phyloP scores from a whole-genome alignment of 2,329 filamentous ascomycete species.

The Celoporthe dispersa region DNA sequence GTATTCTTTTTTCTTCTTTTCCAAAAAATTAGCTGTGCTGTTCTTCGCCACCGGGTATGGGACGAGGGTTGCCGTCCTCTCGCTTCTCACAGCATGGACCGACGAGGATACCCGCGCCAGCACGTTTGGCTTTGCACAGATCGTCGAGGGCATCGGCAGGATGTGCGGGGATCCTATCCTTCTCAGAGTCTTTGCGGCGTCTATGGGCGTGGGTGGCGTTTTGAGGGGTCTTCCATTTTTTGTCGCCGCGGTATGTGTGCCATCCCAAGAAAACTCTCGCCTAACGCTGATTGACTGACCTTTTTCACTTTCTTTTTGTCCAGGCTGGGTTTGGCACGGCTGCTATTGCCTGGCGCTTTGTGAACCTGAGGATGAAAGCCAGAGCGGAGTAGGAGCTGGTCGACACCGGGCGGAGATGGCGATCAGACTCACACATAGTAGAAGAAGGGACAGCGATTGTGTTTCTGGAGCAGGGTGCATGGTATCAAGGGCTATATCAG shows the following conservation, averaged over 20 bases:
- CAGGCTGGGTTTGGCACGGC: slow-evolving; percentile 22
- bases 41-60: slow-evolving; percentile 28
- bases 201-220: slow-evolving; percentile 20
- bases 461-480: neutral
- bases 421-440: neutral
- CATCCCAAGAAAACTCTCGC: too few relatives aligned
- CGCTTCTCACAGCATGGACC: slow-evolving; percentile 26
- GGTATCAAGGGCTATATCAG: neutral
- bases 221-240: slow-evolving; percentile 25
- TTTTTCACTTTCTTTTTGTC: neutral
- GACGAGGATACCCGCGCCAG: slow-evolving; percentile 29
- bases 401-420: neutral
- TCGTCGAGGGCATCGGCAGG: slow-evolving; percentile 26
- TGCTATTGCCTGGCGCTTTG: slow-evolving; percentile 27
- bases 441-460: neutral
- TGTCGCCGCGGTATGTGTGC: slow-evolving; percentile 24
- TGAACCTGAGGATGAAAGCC: neutral
- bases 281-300: neutral
- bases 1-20: too few relatives aligned
- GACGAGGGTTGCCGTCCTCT: slow-evolving; percentile 28
- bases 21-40: slow-evolving; percentile 10
- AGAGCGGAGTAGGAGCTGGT: slow-evolving; percentile 3
- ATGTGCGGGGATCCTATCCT: slow-evolving; percentile 28
- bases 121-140: slow-evolving; percentile 26
- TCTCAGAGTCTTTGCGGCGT: slow-evolving; percentile 24